Evolutionary conservation across 1,284 basidiomycete genomes (phyloP).

Genomic region (Ceratobasidium sp.): DNA sequence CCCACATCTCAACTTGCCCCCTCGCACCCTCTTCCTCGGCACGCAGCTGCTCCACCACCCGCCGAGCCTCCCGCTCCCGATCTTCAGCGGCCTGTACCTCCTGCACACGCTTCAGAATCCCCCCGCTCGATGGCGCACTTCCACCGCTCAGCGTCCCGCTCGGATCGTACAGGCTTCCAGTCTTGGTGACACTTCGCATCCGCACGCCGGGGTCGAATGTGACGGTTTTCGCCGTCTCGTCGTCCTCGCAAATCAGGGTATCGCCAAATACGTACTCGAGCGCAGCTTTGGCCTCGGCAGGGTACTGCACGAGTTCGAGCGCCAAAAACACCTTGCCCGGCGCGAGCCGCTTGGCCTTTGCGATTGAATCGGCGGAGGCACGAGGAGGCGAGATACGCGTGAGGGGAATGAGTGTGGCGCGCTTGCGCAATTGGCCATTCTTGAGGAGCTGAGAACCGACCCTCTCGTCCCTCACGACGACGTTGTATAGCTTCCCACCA

Average conservation of each 20-base stretch:
- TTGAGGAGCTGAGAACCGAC: slow-evolving; percentile 88
- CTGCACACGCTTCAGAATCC: slow-evolving; percentile 87
- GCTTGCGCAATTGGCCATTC: slow-evolving; percentile 85
- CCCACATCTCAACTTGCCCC: slow-evolving; percentile 74
- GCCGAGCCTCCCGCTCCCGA: slow-evolving; percentile 58
- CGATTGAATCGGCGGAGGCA: slow-evolving; percentile 67
- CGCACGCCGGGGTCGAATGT: slow-evolving; percentile 83
- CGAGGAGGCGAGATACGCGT: slow-evolving; percentile 75
- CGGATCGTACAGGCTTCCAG: slow-evolving; percentile 97
- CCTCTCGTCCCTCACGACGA: slow-evolving; percentile 91
- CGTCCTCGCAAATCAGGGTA: slow-evolving; percentile 91
- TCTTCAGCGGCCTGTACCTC: slow-evolving; percentile 73
- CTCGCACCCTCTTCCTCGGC: slow-evolving; percentile 62
- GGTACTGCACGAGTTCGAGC: slow-evolving; percentile 86
- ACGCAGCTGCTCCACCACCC: slow-evolving; percentile 60
- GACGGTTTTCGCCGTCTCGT: slow-evolving; percentile 87
- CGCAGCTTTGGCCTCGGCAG: slow-evolving; percentile 85
- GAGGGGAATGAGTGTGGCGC: slow-evolving; percentile 93
- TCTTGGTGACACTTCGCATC: slow-evolving; percentile 89
- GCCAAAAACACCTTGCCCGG: slow-evolving; percentile 88
- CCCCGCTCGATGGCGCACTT: slow-evolving; percentile 79
- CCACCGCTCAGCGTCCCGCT: slow-evolving; percentile 95
- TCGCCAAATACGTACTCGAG: slow-evolving; percentile 96
- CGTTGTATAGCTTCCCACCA: slow-evolving; percentile 92
- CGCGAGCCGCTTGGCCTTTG: slow-evolving; percentile 79